A percentile compares a stretch with the other conserved stretches of the same genome.
phyloP scores from a whole-genome alignment of 164 flowering plant species.

The Liquidambar formosana region DNA sequence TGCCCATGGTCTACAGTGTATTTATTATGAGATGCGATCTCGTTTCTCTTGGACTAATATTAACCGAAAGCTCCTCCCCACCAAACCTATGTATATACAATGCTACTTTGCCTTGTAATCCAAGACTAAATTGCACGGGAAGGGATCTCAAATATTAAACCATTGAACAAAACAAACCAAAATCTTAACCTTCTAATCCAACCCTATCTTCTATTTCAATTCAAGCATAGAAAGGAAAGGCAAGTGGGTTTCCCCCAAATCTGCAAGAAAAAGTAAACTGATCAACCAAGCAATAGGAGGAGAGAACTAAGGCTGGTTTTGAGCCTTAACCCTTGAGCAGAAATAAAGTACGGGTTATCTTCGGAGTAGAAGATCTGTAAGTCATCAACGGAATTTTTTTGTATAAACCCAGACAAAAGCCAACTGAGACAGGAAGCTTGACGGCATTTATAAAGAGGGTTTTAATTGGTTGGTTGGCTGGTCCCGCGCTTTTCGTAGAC shows the following conservation, averaged over 20 bases:
- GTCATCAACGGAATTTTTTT: too few species aligned
- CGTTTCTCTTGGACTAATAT: not conserved
- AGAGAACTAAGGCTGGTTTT: not conserved
- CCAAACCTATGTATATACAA: not conserved
- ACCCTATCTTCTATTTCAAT: conserved; percentile 25
- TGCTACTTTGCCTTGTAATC: conserved; percentile 15
- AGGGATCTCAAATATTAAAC: conserved; percentile 4
- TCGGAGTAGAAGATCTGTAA: not conserved
- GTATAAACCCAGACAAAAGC: conserved; percentile 17
- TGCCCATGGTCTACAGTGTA: too few species aligned
- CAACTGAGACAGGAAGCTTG: not conserved
- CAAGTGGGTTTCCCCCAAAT: conserved; percentile 1
- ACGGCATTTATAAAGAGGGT: not conserved
- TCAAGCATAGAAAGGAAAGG: conserved; percentile 18
- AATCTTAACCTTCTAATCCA: conserved; percentile 10
- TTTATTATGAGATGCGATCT: too few species aligned
- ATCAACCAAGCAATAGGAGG: conserved; percentile 1
- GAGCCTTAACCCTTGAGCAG: not conserved
- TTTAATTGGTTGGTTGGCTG: conserved; percentile 19
- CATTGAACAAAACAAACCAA: not conserved
- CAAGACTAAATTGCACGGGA: not conserved
- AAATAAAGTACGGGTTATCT: not conserved
- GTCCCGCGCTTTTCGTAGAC: conserved; percentile 49
- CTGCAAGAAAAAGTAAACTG: conserved; percentile 38
- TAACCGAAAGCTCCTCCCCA: not conserved